These are phyloP conservation scores for Pleurotus citrinopileatus DNA, from an alignment of 768 basidiomycete genomes.

Conservation along the genomic window DNA sequence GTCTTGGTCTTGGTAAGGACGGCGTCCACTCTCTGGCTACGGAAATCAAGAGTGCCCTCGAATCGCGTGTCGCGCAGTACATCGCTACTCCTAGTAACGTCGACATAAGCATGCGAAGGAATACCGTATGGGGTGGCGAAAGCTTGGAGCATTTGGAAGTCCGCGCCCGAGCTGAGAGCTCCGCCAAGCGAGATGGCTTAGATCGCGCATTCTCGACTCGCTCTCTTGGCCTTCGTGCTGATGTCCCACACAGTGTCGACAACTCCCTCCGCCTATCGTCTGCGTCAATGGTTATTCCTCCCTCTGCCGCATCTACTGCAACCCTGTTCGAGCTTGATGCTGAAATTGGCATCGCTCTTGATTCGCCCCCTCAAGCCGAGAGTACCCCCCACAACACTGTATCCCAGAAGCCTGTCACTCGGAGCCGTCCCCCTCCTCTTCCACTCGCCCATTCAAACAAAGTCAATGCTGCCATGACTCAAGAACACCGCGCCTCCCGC, in stretches of 20 bases:
- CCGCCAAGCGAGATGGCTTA: slow-evolving; percentile 17
- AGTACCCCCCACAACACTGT: slow-evolving; percentile 61
- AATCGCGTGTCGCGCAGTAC: slow-evolving; percentile 38
- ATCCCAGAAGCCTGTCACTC: slow-evolving; percentile 29
- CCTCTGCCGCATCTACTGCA: slow-evolving; percentile 59
- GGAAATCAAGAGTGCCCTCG: slow-evolving; percentile 52
- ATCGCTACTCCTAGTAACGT: slow-evolving; percentile 36
- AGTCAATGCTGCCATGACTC: not conserved
- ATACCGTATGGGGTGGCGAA: slow-evolving; percentile 47
- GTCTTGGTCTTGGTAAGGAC: slow-evolving; percentile 62
- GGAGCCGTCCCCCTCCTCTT: slow-evolving; percentile 31
- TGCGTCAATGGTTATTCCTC: slow-evolving; percentile 34
- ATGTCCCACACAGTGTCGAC: slow-evolving; percentile 47
- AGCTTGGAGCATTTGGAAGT: slow-evolving; percentile 37
- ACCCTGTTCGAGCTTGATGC: slow-evolving; percentile 59
- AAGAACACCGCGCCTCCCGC: slow-evolving; percentile 20
- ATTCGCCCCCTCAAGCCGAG: slow-evolving; percentile 50
- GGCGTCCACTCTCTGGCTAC: slow-evolving; percentile 47
- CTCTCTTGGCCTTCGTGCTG: slow-evolving; percentile 44
- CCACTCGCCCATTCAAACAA: slow-evolving; percentile 26
- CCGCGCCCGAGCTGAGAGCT: slow-evolving; percentile 10
- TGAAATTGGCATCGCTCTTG: slow-evolving; percentile 22
- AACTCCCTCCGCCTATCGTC: slow-evolving; percentile 50
- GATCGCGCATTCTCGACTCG: slow-evolving; percentile 40
- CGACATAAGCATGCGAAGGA: slow-evolving; percentile 36